These are phyloP conservation scores for Echium plantagineum DNA, from an alignment of 257 asterid genomes.

Conservation along the genomic window DNA sequence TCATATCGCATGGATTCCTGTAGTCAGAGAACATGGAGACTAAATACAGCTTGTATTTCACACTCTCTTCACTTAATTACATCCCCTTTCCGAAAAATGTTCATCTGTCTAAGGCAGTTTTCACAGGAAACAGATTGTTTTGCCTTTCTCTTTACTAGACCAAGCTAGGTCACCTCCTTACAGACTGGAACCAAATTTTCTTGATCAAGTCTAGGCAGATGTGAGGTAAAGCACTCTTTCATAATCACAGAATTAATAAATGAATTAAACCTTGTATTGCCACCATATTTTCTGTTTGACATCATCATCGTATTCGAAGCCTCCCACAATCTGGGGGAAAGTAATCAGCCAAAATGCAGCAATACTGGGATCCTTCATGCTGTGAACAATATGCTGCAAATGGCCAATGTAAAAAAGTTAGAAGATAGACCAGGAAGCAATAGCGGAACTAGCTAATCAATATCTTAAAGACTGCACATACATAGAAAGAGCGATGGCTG, in stretches of 20 bases:
- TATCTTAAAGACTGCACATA: no score
- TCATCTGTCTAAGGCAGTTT: no score
- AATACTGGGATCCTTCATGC: conserved; percentile 96
- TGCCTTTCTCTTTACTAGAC: no score
- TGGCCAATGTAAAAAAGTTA: neutral
- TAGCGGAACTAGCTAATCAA: no score
- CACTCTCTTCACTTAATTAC: no score
- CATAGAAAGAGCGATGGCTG: no score
- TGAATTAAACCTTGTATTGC: conserved; percentile 36
- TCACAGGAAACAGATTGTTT: no score
- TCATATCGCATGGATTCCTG: conserved; percentile 89
- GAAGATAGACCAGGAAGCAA: no score
- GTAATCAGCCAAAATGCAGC: conserved; percentile 97
- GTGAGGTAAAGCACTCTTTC: neutral
- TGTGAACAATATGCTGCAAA: conserved; percentile 79
- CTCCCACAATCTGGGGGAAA: conserved; percentile 87
- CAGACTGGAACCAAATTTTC: no score
- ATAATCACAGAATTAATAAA: conserved; percentile 3
- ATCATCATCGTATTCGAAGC: conserved; percentile 76
- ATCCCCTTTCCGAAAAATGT: no score
- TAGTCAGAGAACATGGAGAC: neutral
- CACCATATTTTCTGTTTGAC: conserved; percentile 46
- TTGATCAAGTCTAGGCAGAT: neutral
- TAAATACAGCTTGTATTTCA: no score
- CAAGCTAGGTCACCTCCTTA: no score